These are phyloP conservation scores for Sclerospora graminicola DNA, from an alignment of 352 stramenopile species.

Conservation along the genomic window DNA sequence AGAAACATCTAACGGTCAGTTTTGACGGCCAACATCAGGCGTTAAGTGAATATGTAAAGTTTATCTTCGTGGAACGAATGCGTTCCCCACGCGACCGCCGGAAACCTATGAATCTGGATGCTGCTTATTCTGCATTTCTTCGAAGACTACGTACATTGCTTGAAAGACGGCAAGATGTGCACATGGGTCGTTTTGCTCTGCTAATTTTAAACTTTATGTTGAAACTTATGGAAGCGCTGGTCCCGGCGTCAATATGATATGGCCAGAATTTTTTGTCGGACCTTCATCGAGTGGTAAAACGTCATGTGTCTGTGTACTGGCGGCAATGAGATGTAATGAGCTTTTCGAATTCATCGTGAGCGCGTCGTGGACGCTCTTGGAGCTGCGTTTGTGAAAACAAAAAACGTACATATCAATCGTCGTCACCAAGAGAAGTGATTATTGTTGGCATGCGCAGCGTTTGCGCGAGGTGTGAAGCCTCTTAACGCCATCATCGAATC, in stretches of 20 bases:
- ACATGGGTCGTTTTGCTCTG: conserved; percentile 35
- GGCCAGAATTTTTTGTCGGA: conserved; percentile 94
- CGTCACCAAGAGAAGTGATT: conserved; percentile 74
- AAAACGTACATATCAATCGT: conserved; percentile 41
- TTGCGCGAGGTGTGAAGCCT: conserved; percentile 38
- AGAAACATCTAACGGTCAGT: conserved; percentile 15
- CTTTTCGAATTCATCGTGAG: conserved; percentile 51
- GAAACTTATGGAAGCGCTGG: conserved; percentile 90
- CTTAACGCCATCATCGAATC: conserved; percentile 35
- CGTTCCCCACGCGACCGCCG: conserved; percentile 59
- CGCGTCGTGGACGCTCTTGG: conserved; percentile 28
- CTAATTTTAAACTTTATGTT: conserved; percentile 79
- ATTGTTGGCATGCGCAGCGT: conserved; percentile 44
- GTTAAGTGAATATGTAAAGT: conserved; percentile 78
- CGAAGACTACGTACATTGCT: conserved; percentile 34
- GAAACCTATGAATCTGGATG: conserved; percentile 25
- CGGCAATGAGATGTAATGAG: conserved; percentile 63
- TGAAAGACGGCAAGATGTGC: conserved; percentile 24
- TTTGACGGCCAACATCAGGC: conserved; percentile 27
- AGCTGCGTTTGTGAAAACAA: conserved; percentile 13
- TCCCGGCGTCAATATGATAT: conserved; percentile 92
- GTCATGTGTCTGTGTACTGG: conserved; percentile 58
- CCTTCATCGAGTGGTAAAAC: conserved; percentile 77
- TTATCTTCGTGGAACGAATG: conserved; percentile 91
- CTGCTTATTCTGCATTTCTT: conserved; percentile 40